Evolutionary conservation across 108 stramenopile species (phyloP).

Genomic region (Licmophora abbreviata): DNA sequence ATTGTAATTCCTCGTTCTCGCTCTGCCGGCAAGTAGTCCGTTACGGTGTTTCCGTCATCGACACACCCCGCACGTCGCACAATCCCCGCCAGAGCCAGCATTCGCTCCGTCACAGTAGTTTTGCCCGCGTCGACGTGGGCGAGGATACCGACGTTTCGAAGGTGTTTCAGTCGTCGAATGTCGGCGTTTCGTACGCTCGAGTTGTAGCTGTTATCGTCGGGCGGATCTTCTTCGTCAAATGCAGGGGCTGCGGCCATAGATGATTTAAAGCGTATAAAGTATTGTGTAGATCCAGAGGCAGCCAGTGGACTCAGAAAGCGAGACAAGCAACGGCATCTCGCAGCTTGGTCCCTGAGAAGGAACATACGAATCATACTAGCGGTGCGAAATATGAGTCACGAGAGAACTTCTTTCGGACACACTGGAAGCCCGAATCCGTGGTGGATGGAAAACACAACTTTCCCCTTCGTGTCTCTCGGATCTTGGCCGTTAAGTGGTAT

Average conservation of each 20-base stretch:
- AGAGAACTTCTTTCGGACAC: too few species aligned
- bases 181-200: conserved; percentile 8
- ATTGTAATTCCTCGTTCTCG: conserved; percentile 98
- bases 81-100: conserved; percentile 90
- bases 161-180: conserved; percentile 40
- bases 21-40: conserved; percentile 96
- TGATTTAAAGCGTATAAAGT: neutral
- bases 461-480: too few species aligned
- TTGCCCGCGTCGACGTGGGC: conserved; percentile 99
- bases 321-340: too few species aligned
- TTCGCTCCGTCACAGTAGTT: conserved; percentile 98
- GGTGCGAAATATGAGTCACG: too few species aligned
- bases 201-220: neutral
- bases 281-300: too few species aligned
- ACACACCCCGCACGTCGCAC: conserved; percentile 77
- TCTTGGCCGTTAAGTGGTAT: too few species aligned
- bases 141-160: conserved; percentile 91
- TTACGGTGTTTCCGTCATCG: conserved; percentile 94
- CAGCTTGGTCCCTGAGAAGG: too few species aligned
- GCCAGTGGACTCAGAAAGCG: too few species aligned
- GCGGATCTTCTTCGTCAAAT: neutral
- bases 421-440: too few species aligned
- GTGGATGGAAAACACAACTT: too few species aligned
- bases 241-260: neutral
- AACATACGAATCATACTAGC: too few species aligned